A percentile compares a stretch with the other conserved stretches of the same genome.
Conservation (phyloP, 768 basidiomycete species). For the Pleurotus tuoliensis region DNA sequence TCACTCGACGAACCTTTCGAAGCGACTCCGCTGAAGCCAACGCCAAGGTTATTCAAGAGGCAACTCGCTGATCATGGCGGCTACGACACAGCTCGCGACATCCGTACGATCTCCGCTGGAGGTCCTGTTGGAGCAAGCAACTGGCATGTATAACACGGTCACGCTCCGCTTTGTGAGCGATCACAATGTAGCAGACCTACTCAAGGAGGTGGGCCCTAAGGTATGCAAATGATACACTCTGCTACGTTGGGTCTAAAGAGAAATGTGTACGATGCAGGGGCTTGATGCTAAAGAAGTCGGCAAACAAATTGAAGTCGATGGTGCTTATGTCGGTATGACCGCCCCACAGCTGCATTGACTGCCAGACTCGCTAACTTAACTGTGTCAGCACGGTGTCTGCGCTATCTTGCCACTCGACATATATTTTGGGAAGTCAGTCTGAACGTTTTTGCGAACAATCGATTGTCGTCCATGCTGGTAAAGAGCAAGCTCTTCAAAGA, state of each 20-base stretch:
- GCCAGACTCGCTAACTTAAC: neutral
- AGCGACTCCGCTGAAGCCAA: conserved; percentile 16
- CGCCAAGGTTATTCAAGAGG: conserved; percentile 18
- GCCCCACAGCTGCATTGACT: neutral
- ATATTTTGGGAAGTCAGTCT: conserved; percentile 34
- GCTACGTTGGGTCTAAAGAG: neutral
- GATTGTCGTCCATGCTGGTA: conserved; percentile 31
- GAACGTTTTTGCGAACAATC: conserved; percentile 34
- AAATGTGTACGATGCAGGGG: conserved; percentile 15
- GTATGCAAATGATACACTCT: conserved; percentile 12
- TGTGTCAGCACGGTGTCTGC: conserved; percentile 29
- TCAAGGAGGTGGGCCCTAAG: conserved; percentile 34
- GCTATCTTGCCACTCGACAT: conserved; percentile 33
- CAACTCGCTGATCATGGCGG: conserved; percentile 24
- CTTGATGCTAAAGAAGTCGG: conserved; percentile 32
- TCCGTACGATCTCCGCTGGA: conserved; percentile 21
- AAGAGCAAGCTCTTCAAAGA: conserved; percentile 25
- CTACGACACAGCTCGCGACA: conserved; percentile 25
- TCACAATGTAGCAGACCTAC: conserved; percentile 32
- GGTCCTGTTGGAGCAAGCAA: conserved; percentile 17
- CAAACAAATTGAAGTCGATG: conserved; percentile 20
- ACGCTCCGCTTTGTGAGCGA: conserved; percentile 24
- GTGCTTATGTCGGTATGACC: conserved; percentile 28
- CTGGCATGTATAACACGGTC: conserved; percentile 23
- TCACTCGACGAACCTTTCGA: conserved; percentile 18